Evolutionary conservation across 768 basidiomycete species (phyloP), one percentile per base, ranked within the genome.

Genomic region (Asterophora lycoperdoides): DNA sequence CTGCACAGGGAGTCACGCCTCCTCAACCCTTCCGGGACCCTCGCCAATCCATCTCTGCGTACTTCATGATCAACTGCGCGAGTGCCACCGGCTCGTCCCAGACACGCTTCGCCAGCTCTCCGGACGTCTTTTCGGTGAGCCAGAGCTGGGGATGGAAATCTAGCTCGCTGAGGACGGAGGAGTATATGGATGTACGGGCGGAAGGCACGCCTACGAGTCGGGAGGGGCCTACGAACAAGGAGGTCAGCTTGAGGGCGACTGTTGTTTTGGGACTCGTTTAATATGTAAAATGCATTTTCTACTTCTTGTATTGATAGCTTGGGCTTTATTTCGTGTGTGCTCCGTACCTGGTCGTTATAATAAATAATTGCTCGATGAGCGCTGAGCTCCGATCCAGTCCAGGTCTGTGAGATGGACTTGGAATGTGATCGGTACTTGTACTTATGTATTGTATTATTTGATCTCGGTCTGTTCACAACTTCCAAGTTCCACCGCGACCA

Each of bases 111-210:
- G 79, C 84, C 41, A 93, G 89, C 54, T 79, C 84, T 3, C 93
- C 93, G 1, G 93, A 96, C 60, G 75, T 79, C 37, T 95, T 96
- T 62, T 75, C 83, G 23, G 75, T 92, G 38, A 82, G 83, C 51
- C 90, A 93, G 72, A 90, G 87, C 54, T 95, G 92, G 93, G 93
- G 93, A 0, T 94, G 93, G 93, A 93, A 92, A 69, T 73, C 74
- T 11, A 76, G 75, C 50, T 71, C 75, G 10, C 55, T 77, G 50
- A 62, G 67, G 62, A 74, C 72, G 15, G 78, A 81, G 45, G 80
- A 77, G 48, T 73, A 76, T 57, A 59, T 71, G 52, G 68, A 77
- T 52, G 59, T 80, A 42, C 66, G 67, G 13, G 61, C 65, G 30
- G 63, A 71, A 13, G 60, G 64, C 50, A 56, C 56, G 19, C 53